A percentile compares a stretch with the other conserved stretches of the same genome.
These are phyloP conservation scores for Entomortierella parvispora DNA, from an alignment of 192 early-diverging fungal genomes.

Conservation along the genomic window DNA sequence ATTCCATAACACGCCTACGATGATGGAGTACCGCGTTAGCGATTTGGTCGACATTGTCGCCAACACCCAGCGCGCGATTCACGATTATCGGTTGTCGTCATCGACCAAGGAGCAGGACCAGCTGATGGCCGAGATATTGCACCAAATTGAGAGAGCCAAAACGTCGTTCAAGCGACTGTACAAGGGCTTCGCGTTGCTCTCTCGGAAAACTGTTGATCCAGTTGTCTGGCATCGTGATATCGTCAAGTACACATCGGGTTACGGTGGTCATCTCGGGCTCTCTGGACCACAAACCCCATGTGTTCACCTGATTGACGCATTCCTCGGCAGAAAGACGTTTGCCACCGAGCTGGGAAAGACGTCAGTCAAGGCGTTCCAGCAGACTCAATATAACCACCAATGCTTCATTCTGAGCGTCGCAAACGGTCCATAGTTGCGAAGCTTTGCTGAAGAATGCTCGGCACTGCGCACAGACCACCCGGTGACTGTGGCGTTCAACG, in stretches of 20 bases:
- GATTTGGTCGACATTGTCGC: constrained; percentile 1
- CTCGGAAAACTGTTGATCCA: constrained; percentile 1
- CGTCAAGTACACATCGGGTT: neutral
- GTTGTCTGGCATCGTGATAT: constrained; percentile 3
- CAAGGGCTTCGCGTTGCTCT: constrained; percentile 4
- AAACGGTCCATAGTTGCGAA: neutral
- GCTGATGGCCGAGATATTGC: neutral
- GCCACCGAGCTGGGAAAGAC: neutral
- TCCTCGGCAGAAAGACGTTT: constrained; percentile 3
- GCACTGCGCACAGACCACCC: neutral
- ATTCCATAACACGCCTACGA: no score
- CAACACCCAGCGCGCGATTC: constrained; percentile 1
- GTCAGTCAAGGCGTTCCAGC: neutral
- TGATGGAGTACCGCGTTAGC: no score
- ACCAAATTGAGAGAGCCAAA: neutral
- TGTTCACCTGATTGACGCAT: constrained; percentile 5
- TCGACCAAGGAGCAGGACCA: neutral
- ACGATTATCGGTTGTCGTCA: neutral
- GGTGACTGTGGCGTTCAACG: constrained; percentile 2
- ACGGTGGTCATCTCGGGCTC: neutral
- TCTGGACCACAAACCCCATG: constrained; percentile 1
- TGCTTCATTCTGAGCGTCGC: neutral
- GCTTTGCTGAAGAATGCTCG: neutral
- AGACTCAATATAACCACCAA: neutral
- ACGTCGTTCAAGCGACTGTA: neutral